These are phyloP conservation scores for Talaromyces liani DNA, from an alignment of 495 filamentous ascomycete genomes.

Conservation along the genomic window DNA sequence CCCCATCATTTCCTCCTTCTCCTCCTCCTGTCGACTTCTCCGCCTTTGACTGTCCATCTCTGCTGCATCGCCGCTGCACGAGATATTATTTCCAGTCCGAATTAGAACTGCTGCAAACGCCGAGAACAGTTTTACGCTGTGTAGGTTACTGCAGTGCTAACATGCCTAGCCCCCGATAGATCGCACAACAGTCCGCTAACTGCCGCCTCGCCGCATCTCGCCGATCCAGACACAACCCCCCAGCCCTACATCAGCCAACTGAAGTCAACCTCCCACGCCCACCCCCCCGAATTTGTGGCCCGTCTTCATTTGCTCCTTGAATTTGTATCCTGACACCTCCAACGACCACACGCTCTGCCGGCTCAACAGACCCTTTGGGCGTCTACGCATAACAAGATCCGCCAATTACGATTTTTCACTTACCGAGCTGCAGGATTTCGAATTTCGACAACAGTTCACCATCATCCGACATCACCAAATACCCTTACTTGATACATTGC, in stretches of 20 bases:
- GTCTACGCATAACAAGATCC: neutral
- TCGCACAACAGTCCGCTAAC: conserved; percentile 3
- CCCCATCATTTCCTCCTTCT: neutral
- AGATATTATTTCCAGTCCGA: neutral
- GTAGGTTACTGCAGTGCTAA: neutral
- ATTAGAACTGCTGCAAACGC: neutral
- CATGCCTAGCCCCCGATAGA: conserved; percentile 3
- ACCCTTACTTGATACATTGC: neutral
- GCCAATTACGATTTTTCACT: neutral
- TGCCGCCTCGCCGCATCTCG: conserved; percentile 2
- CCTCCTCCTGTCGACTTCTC: neutral
- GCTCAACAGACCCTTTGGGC: neutral
- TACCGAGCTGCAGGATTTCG: neutral
- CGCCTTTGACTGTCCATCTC: neutral
- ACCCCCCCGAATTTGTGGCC: neutral
- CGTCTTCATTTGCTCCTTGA: neutral
- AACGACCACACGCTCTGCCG: neutral
- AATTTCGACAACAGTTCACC: neutral
- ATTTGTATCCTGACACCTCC: neutral
- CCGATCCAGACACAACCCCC: conserved; percentile 4
- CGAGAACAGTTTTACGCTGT: neutral
- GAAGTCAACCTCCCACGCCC: neutral
- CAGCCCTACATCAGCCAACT: conserved; percentile 3
- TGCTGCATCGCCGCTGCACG: neutral
- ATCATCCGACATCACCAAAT: neutral